Base-by-base conservation (phyloP, 2,329 filamentous ascomycete genomes). In the Arthrobotrys sphaeroides region DNA sequence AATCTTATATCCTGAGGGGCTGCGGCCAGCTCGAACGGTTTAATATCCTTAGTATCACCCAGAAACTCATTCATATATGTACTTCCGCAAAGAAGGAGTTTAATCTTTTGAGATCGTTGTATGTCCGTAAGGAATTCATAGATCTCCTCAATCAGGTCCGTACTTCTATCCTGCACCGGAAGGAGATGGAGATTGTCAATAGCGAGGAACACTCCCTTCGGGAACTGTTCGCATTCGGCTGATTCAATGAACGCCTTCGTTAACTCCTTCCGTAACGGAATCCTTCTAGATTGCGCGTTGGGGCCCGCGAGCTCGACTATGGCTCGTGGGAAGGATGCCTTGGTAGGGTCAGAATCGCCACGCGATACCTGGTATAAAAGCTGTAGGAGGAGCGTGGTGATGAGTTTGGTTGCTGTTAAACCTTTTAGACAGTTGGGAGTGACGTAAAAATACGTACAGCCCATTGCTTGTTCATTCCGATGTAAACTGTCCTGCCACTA, bases 181-280 rank as follows among this genome's bases (percentile, higher is more conserved):
- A 66, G 33, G 18, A 66, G 45, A 38, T 66, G 61, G 22, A 66
- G 61, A 33, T 66, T 66, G 18, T 66, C 61, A 31, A 66, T 10
- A 12, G 45, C 61, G 36, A 66, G 10, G n/a, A 66, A 20, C 12
- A 66, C 22, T 20, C 61, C 61, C 10, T 26, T 49, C 16, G 61
- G 38, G 16, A 66, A 55, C n/a, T 66, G 7, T 12, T 40, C 16
- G 5, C 36, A 53, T 55, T 66, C 31, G 1, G 61, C 24, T 43
- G 47, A 53, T 42, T 38, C 45, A n/a, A 66, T 53, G 24, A 66
- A 66, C n/a, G 47, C 61, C 28, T 53, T 66, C 43, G 61, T 66
- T 33, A 66, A 42, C 45, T 66, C 61, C 9, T 42, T 13, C 13
- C 31, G 9, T 20, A 24, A 16, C n/a, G 61, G 61, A 36, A 43